These are phyloP conservation scores for Pseudogymnoascus sp. DNA, from an alignment of 2,329 filamentous ascomycete species.

Conservation along the genomic window DNA sequence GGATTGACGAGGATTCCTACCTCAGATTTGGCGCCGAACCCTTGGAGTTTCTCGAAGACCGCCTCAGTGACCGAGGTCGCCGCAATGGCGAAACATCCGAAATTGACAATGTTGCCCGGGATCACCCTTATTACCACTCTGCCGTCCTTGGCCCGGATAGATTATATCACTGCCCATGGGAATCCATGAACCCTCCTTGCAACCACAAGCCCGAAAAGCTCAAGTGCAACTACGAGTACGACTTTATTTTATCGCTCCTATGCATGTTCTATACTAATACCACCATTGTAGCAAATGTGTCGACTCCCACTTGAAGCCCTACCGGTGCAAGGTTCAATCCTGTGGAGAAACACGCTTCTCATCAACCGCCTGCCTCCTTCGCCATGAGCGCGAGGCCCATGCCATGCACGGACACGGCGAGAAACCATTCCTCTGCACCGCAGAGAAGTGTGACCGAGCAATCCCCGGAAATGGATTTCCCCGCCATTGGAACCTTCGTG, in stretches of 20 bases:
- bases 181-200: conserved; percentile 63
- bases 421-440: conserved; percentile 84
- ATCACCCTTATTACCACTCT: conserved; percentile 66
- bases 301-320: conserved; percentile 93
- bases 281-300: conserved; percentile 71
- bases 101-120: conserved; percentile 40
- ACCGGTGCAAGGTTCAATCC: conserved; percentile 79
- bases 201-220: conserved; percentile 90
- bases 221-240: conserved; percentile 99
- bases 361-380: conserved; percentile 87
- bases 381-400: conserved; percentile 92
- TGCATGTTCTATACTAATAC: conserved; percentile 21
- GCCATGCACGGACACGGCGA: conserved; percentile 92
- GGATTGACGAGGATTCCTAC: conserved; percentile 26
- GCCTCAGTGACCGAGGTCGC: conserved; percentile 19
- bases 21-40: conserved; percentile 21
- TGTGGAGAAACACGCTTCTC: conserved; percentile 88
- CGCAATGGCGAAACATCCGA: conserved; percentile 27
- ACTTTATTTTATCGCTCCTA: conserved; percentile 4
- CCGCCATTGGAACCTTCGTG: conserved; percentile 88
- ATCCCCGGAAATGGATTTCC: conserved; percentile 82
- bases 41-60: conserved; percentile 25
- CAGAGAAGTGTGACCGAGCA: conserved; percentile 79
- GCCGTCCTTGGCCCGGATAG: conserved; percentile 60
- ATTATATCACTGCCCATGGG: conserved; percentile 89